phyloP scores from a whole-genome alignment of 2,329 filamentous ascomycete genomes.

The Pseudogymnoascus destructans region DNA sequence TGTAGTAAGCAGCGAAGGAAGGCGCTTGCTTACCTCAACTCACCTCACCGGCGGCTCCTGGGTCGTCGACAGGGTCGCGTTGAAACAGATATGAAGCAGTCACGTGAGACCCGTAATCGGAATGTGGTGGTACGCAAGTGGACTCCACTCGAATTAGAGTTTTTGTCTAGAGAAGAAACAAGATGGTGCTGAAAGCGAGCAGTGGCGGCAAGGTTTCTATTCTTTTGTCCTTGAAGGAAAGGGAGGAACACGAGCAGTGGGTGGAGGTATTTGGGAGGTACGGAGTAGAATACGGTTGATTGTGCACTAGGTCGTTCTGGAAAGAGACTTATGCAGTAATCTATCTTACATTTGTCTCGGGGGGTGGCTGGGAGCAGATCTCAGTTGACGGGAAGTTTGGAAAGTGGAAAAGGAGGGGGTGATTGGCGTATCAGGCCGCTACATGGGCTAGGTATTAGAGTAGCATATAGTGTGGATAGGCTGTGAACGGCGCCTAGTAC shows the following conservation, averaged over 20 bases:
- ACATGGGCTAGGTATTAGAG: not conserved
- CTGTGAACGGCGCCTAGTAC: not conserved
- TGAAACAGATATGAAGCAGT: not conserved
- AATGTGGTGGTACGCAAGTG: not conserved
- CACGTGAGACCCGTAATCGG: not conserved
- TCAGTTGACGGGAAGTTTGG: not conserved
- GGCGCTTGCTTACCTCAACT: not conserved
- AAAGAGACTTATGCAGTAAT: not conserved
- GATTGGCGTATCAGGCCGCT: not conserved
- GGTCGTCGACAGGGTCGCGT: not conserved
- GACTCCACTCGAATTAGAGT: not conserved
- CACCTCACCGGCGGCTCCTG: not conserved
- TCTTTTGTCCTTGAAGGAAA: not conserved
- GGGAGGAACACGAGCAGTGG: not conserved
- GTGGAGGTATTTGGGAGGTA: not conserved
- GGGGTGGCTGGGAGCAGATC: not conserved
- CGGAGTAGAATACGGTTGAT: not conserved
- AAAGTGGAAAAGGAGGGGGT: not conserved
- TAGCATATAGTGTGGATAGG: not conserved
- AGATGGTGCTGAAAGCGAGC: not conserved
- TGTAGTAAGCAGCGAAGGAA: not conserved
- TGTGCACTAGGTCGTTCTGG: not conserved
- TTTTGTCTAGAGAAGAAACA: not conserved
- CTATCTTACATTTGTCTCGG: not conserved
- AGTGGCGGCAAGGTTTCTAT: not conserved